Base-by-base conservation (phyloP, 1,139 yeast genomes). In the Meyerozyma elateridarum region DNA sequence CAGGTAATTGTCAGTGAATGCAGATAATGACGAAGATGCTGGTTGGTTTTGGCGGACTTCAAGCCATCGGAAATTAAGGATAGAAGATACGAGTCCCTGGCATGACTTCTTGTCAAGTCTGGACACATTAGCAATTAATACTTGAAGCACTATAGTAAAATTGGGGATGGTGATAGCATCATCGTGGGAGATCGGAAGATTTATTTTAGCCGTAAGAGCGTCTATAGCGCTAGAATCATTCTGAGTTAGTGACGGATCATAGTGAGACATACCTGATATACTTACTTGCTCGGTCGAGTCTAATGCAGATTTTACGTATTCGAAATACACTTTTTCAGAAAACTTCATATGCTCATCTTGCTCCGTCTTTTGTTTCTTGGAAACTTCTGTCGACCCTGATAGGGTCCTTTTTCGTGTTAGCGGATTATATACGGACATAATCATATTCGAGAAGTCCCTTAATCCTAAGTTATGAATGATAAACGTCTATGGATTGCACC, bases 281-380 rank as follows among this genome's bases (percentile, higher is more conserved):
- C 71, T 64, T 74, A 62, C 69, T 59, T 67, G 73, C 40, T 81
- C 88, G 48, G 82, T 62, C 35, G 82, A 75, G 33, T 79, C 82
- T 43, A 85, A 61, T 22, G 93, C 93, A 36, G 84, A 72, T 44
- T 70, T 73, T 20, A 83, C 78, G 50, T 72, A 76, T 28, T 83
- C 68, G 32, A 70, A 59, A 56, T 79, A 83, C 73, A 82, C 70
- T 51, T 75, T 70, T 34, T 71, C 75, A 24, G 74, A 61, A 46
- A 72, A 66, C 31, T 25, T 28, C 11, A 18, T 22, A 20, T 30
- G 32, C 25, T 36, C 39, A 18, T 33, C 32, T 20, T 38, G 25
- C 20, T 30, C 36, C 36, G 25, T 22, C 22, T 32, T 39, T 37
- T 34, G 33, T 24, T 29, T 35, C 33, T 24, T 38, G 35, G 32